Conservation (phyloP, 2,329 filamentous ascomycete genomes). For the Colletotrichum melonis region DNA sequence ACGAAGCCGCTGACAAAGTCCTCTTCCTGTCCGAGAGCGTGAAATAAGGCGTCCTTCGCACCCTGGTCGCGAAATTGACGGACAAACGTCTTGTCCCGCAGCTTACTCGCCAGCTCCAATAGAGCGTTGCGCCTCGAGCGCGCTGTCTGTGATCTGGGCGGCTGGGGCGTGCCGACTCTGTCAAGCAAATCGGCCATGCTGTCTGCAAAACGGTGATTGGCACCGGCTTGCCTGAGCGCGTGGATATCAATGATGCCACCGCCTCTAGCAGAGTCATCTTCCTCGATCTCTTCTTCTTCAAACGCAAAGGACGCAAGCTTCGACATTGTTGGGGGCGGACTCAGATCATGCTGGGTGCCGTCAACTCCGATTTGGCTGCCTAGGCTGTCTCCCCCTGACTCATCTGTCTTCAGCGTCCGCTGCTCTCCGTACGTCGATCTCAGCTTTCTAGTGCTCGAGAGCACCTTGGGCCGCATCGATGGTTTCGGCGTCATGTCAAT, state of each 20-base stretch:
- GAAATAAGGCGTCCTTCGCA: conserved; percentile 76
- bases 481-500: conserved; percentile 20
- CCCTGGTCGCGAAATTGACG: conserved; percentile 80
- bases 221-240: conserved; percentile 73
- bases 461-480: conserved; percentile 16
- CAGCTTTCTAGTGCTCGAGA: conserved; percentile 26
- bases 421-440: conserved; percentile 34
- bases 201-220: conserved; percentile 74
- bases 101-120: conserved; percentile 68
- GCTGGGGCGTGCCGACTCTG: conserved; percentile 64
- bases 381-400: conserved; percentile 36
- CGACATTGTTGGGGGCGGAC: conserved; percentile 26
- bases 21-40: conserved; percentile 67
- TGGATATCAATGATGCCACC: conserved; percentile 72
- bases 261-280: conserved; percentile 51
- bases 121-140: conserved; percentile 69
- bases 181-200: conserved; percentile 74
- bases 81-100: conserved; percentile 72
- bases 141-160: conserved; percentile 55
- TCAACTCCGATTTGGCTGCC: conserved; percentile 40
- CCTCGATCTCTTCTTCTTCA: conserved; percentile 56
- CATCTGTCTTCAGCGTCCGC: conserved; percentile 49
- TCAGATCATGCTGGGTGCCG: conserved; percentile 32
- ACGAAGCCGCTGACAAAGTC: conserved; percentile 73
- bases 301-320: conserved; percentile 44